Evolutionary conservation across 176 grass and related monocot species (phyloP), one percentile per base, ranked within the genome.

Genomic region (Cenchrus purpureus): DNA sequence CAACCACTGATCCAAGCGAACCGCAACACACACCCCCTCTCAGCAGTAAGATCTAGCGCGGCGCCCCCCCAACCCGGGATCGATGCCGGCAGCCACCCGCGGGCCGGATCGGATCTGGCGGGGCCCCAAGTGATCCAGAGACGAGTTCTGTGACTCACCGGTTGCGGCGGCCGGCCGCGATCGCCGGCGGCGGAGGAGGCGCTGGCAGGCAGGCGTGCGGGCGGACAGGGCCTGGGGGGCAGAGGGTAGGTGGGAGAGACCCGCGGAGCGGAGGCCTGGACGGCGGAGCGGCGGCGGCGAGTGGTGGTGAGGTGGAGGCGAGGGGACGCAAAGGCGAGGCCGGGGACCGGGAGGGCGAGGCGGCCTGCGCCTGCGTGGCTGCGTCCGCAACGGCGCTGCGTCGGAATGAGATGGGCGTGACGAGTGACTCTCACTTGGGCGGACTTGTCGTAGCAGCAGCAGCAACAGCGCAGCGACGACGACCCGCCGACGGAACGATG

Each of bases 31-130:
- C 15, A 73, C 69, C 16, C 55, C 69, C 57, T 25, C 83, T 43
- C 44, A 13, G n/a, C 11, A 58, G 53, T 80, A 80, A 86, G 77
- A 86, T 80, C 77, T 80, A 80, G 50, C 50, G 25, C 40, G 46
- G 61, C 57, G 31, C 31, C 76, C 57, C 57, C 12, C 76, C 12
- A 19, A 6, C 20, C 29, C 4, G 15, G 15, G 37, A 59, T 12
- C 42, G 10, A 65, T 73, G 43, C 13, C 43, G 42, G 31, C 49
- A 19, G n/a, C 68, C 16, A 4, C 15, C 58, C 37, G 16, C 68
- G 16, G 10, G 10, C 69, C 58, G 6, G 77, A 74, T 86, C 78
- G 15, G 77, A 86, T 86, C 68, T 65, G 68, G 17, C 10, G 76
- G n/a, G 44, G 3, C 10, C 44, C n/a, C 16, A 16, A 42, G 25